Conservation (phyloP, 2,329 filamentous ascomycete species). For the Mycocentrospora acerina region DNA sequence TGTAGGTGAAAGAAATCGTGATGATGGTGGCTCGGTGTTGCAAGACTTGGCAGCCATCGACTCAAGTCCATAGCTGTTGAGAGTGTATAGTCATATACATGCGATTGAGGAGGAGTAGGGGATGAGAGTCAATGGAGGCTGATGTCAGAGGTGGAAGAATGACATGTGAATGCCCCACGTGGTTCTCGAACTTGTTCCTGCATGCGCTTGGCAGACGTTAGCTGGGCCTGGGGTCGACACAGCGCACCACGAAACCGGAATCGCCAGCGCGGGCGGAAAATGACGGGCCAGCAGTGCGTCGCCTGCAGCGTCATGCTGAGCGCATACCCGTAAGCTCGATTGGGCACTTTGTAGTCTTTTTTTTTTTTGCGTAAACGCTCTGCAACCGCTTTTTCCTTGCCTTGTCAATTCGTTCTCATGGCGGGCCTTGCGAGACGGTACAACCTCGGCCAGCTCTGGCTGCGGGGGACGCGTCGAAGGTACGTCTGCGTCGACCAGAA, state of each 20-base stretch:
- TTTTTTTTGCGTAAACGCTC: conserved; percentile 3
- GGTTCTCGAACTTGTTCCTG: conserved; percentile 4
- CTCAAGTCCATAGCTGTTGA: too few relatives aligned
- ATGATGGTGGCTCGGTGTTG: too few relatives aligned
- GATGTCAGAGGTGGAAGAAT: too few relatives aligned
- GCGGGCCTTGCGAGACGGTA: conserved; percentile 24
- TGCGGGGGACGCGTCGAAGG: conserved; percentile 31
- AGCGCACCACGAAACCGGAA: conserved; percentile 7
- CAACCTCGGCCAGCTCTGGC: conserved; percentile 30
- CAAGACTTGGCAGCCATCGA: too few relatives aligned
- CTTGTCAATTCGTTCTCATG: conserved; percentile 17
- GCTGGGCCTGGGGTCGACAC: too few relatives aligned
- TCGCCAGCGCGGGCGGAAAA: conserved; percentile 4
- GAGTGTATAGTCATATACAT: too few relatives aligned
- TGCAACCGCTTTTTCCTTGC: conserved; percentile 5
- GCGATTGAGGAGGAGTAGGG: too few relatives aligned
- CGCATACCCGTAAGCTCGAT: conserved; percentile 23
- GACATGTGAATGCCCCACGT: too few relatives aligned
- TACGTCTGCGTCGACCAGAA: conserved; percentile 9
- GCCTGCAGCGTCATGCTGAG: conserved; percentile 30
- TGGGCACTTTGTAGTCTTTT: conserved; percentile 11
- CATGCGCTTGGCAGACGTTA: conserved; percentile 6
- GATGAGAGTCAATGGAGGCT: too few relatives aligned
- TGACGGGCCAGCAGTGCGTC: background rate
- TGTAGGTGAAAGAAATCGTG: too few relatives aligned